A percentile compares a stretch with the other conserved stretches of the same genome.
Evolutionary conservation across 2,329 filamentous ascomycete species (phyloP).

Genomic region (Xylariaceae sp.): DNA sequence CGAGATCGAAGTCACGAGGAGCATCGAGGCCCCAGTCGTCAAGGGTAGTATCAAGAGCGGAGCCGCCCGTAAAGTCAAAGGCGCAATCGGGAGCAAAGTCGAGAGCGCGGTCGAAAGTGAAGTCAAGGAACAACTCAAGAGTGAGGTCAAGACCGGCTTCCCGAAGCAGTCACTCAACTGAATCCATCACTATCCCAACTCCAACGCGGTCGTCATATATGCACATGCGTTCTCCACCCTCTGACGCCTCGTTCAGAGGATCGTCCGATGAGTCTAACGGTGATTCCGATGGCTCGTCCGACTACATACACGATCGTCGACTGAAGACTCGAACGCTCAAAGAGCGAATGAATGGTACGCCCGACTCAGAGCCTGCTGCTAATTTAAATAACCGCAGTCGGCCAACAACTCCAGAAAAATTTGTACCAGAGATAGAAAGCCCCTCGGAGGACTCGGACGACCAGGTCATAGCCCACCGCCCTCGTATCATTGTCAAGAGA

Average conservation of each 20-base stretch:
- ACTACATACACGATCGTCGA: conserved; percentile 14
- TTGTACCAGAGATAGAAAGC: conserved; percentile 18
- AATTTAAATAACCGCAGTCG: conserved; percentile 13
- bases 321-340: conserved; percentile 19
- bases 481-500: conserved; percentile 19
- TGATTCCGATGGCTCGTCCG: conserved; percentile 18
- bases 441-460: conserved; percentile 17
- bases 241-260: conserved; percentile 33
- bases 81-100: conserved; percentile 21
- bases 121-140: conserved; percentile 10
- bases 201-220: conserved; percentile 34
- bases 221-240: conserved; percentile 37
- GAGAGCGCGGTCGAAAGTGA: conserved; percentile 9
- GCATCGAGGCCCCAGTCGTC: conserved; percentile 13
- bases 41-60: conserved; percentile 22
- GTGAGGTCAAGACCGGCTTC: conserved; percentile 24
- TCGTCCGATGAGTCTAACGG: conserved; percentile 37
- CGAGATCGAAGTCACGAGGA: conserved; percentile 7
- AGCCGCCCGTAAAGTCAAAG: not conserved
- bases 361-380: conserved; percentile 20
- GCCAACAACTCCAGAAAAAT: conserved; percentile 10
- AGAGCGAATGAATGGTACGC: conserved; percentile 19
- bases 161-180: conserved; percentile 11
- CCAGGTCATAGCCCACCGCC: conserved; percentile 7
- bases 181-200: conserved; percentile 20